Evolutionary conservation across 2,329 filamentous ascomycete species (phyloP), one percentile per base, ranked within the genome.

Genomic region (Exserohilum turcica): DNA sequence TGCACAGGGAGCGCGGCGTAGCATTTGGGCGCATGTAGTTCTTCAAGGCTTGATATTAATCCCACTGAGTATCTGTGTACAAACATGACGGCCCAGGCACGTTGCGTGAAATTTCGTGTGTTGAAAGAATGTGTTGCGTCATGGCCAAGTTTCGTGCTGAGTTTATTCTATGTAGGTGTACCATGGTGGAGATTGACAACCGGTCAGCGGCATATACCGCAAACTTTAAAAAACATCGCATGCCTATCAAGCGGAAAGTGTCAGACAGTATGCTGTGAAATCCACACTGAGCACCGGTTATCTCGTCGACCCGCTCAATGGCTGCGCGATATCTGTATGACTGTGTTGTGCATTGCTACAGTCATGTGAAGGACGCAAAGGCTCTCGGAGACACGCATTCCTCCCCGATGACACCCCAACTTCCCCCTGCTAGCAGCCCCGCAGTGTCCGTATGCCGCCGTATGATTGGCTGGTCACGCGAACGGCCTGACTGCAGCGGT

Each of bases 1-100:
- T 54, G 40, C 48, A 64, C 40, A 38, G 37, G 63, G 59, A 67
- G 64, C 62, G 63, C 51, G 68, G 69, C 65, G 65, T 68, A 55
- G 60, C 57, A 56, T 66, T 62, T 45, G 63, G 63, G 60, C 19
- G 21, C 27, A 42, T 51, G 35, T 45, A 37, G 44, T 44, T 18
- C 40, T 45, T 24, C 15, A 35, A 56, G 50, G 55, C 52, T 45
- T 53, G 27, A 24, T 35, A 45, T n/a, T 27, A 48, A 53, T 48
- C 19, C 48, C 35, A 42, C 24, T 50, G 43, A 42, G 32, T 21
- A 46, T 50, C 27, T 43, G n/a, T 42, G 7, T 15, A 19, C 7
- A 39, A 9, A 12, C 1, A 18, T 32, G 3, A 12, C 33, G 27
- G 8, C 15, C 9, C 13, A 24, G 15, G 4, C 19, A 2, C 8